Percentiles rank a stretch among this genome's conserved stretches.
Conservation (phyloP, 768 basidiomycete species). For the Rhodotorula sphaerocarpa region DNA sequence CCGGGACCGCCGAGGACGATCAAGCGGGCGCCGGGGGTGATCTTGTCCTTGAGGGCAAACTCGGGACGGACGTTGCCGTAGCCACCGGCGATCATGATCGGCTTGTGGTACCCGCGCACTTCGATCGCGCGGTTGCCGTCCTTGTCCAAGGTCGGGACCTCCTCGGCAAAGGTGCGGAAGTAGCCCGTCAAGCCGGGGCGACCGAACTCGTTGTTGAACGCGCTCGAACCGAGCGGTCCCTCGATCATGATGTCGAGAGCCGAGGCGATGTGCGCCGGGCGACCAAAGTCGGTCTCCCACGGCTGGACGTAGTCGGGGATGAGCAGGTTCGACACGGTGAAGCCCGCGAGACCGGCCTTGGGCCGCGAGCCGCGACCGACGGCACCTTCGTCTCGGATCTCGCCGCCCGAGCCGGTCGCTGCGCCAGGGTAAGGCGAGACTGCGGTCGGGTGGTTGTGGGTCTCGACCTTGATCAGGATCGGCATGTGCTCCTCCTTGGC, state of each 20-base stretch:
- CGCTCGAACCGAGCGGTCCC: slow-evolving; percentile 84
- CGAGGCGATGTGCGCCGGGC: slow-evolving; percentile 80
- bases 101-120: slow-evolving; percentile 95
- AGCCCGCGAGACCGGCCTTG: slow-evolving; percentile 88
- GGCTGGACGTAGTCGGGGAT: slow-evolving; percentile 86
- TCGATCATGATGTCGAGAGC: slow-evolving; percentile 96
- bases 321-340: slow-evolving; percentile 84
- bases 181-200: slow-evolving; percentile 85
- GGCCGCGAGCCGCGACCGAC: slow-evolving; percentile 91
- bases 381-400: slow-evolving; percentile 95
- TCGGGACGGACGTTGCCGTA: slow-evolving; percentile 81
- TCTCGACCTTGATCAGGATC: slow-evolving; percentile 94
- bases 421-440: slow-evolving; percentile 98
- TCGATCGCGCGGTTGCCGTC: slow-evolving; percentile 52
- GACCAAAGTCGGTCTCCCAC: slow-evolving; percentile 92
- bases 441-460: slow-evolving; percentile 97
- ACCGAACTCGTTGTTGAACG: slow-evolving; percentile 98
- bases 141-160: slow-evolving; percentile 48
- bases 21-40: slow-evolving; percentile 73
- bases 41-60: slow-evolving; percentile 69
- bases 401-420: slow-evolving; percentile 94
- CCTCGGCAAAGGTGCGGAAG: slow-evolving; percentile 87
- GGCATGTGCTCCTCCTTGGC: slow-evolving; percentile 63
- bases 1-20: slow-evolving; percentile 93
- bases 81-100: slow-evolving; percentile 98